These are phyloP conservation scores for Pichia thaimueangensis DNA, from an alignment of 805 yeast genomes.

Conservation along the genomic window DNA sequence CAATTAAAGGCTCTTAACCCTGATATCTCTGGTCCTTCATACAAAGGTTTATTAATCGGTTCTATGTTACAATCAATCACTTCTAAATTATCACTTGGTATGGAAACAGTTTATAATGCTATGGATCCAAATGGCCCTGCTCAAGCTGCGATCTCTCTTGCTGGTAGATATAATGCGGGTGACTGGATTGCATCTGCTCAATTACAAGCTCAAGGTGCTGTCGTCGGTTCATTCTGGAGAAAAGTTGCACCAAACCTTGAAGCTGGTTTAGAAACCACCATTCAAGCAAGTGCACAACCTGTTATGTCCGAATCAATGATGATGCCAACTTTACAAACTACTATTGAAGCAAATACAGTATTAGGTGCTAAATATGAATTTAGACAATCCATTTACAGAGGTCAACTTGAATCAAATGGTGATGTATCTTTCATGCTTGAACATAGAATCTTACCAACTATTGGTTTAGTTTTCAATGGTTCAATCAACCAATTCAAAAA, in stretches of 20 bases:
- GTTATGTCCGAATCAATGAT: conserved; percentile 64
- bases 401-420: conserved; percentile 87
- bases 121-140: conserved; percentile 69
- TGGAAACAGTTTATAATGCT: conserved; percentile 84
- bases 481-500: conserved; percentile 84
- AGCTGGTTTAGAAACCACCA: conserved; percentile 85
- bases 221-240: conserved; percentile 89
- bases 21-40: conserved; percentile 61
- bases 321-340: conserved; percentile 72
- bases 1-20: conserved; percentile 93
- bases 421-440: conserved; percentile 87
- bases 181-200: conserved; percentile 94
- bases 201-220: conserved; percentile 86
- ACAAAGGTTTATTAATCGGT: conserved; percentile 89
- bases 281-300: conserved; percentile 74
- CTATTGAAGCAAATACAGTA: conserved; percentile 86
- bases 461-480: conserved; percentile 78
- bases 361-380: conserved; percentile 97
- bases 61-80: conserved; percentile 87
- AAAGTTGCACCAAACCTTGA: conserved; percentile 88
- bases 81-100: conserved; percentile 76
- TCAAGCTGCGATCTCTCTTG: conserved; percentile 84
- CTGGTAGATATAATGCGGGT: conserved; percentile 82
- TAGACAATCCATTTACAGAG: conserved; percentile 93
- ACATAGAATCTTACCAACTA: conserved; percentile 87